Conservation (phyloP, 495 filamentous ascomycete genomes). For the Trichodelitschia bisporula region DNA sequence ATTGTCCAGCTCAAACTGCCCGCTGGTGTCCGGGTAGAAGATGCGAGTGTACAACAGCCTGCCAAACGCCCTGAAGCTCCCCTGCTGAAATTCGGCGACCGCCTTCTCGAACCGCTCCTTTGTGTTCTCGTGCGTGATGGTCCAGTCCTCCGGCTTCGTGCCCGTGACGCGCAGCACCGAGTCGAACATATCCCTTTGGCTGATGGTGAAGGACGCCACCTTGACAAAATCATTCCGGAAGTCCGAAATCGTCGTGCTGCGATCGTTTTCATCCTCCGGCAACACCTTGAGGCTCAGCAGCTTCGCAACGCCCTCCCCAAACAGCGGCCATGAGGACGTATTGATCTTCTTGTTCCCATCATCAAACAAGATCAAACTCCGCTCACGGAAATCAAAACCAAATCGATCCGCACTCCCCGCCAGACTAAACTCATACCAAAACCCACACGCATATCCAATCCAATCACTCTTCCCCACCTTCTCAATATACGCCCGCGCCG, state of each 20-base stretch:
- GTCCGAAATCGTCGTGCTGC: slow-evolving; percentile 6
- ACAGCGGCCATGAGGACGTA: slow-evolving; percentile 17
- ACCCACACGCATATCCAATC: slow-evolving; percentile 21
- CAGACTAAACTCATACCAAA: slow-evolving; percentile 22
- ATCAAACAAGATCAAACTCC: slow-evolving; percentile 6
- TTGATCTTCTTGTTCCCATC: slow-evolving; percentile 11
- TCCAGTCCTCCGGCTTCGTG: slow-evolving; percentile 30
- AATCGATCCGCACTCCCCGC: slow-evolving; percentile 2
- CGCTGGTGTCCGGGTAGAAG: slow-evolving; percentile 24
- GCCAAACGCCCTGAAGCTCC: slow-evolving; percentile 21
- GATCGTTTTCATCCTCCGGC: slow-evolving; percentile 20
- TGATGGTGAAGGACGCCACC: slow-evolving; percentile 19
- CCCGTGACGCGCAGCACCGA: slow-evolving; percentile 26
- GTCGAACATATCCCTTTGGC: slow-evolving; percentile 24
- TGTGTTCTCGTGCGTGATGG: slow-evolving; percentile 18
- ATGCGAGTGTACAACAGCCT: slow-evolving; percentile 25
- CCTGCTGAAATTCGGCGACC: slow-evolving; percentile 17
- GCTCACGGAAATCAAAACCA: slow-evolving; percentile 7
- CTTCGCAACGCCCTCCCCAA: slow-evolving; percentile 17
- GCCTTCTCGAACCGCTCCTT: slow-evolving; percentile 22
- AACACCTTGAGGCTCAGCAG: slow-evolving; percentile 18
- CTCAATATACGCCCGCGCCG: slow-evolving; percentile 16
- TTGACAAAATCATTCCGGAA: slow-evolving; percentile 19
- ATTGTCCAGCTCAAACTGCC: slow-evolving; percentile 20
- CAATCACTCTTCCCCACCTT: slow-evolving; percentile 19